Evolutionary conservation across 169 alveolate species (phyloP), one percentile per base, ranked within the genome.

Genomic region (Babesia bigemina): DNA sequence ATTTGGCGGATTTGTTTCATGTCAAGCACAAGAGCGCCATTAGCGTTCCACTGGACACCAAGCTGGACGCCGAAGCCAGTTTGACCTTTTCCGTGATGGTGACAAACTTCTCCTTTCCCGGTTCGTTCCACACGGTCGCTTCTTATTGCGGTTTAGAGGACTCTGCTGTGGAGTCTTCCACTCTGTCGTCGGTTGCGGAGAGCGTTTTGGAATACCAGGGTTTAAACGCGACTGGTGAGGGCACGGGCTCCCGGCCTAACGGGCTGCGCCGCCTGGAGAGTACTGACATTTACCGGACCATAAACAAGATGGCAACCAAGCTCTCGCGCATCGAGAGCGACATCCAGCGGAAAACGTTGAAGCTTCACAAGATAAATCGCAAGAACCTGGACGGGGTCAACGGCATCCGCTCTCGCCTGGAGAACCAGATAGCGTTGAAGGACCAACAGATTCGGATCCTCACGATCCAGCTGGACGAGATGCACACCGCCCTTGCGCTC

Each of bases 401-500:
- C 14, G 76, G 69, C 13, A 65, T 75, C 21, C 72, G 66, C 16
- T 33, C 72, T 21, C 77, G 61, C 33, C 78, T 82, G 53, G 89
- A 82, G 58, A n/a, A 63, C 53, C 84, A 82, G 36, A 71, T 82
- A 26, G 33, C 58, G 11, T 71, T 50, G 49, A 82, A 74, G 85
- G 89, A 82, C 69, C 42, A 57, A 29, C 89, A 82, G 48, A 82
- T 82, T 55, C 48, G 55, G 60, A 74, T 66, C 28, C 45, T 82
- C 17, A 33, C 73, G 12, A 36, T 53, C 16, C 89, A 82, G 85
- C 45, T 82, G 57, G 89, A 82, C 59, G 89, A 82, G 28, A 67
- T 82, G 85, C 89, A 82, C 53, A 82, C 89, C 33, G 89, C 85
- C 12, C 81, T 82, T 22, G 84, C 89, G 28, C 58, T 82, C 2